Base-by-base conservation (phyloP, 805 yeast genomes). In the Kuraishia cidri region DNA sequence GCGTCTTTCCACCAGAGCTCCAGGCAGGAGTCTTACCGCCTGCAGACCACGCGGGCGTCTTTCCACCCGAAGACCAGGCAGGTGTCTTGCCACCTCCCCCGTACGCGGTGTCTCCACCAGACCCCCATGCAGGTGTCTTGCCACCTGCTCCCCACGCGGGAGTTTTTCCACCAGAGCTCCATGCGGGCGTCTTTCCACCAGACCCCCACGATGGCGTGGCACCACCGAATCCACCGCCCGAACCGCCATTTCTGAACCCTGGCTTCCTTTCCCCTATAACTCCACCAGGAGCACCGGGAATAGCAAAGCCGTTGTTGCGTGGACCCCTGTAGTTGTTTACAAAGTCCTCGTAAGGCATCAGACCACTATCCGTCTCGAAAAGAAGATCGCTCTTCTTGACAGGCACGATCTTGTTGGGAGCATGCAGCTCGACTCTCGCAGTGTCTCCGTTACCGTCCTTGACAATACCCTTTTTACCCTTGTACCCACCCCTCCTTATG, bases 341-440 rank as follows among this genome's bases (percentile, higher is more conserved):
- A 45, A 84, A 81, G 41, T 86, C 83, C 45, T 81, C 79, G 52
- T 84, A 86, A 13, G 94, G 80, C 26, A 81, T 66, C 42, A 68
- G 76, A 30, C 86, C 86, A 32, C 72, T 77, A 31, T 81, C 72
- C 35, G 66, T 47, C 37, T 70, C 72, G 47, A 86, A 90, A 42
- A 85, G 71, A 47, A 92, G 66, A 49, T 79, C 84, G 22, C 72
- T 68, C 50, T 88, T 88, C 46, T 77, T 79, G 22, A 92, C 83
- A 37, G 90, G 84, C 39, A 88, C 76, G 38, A 82, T 83, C 54
- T 90, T 92, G 50, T 79, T 79, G 44, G 88, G 88, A 18, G 96
- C 84, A 56, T 92, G 97, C 42, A 92, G 69, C 60, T 92, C 98
- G 28, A 92, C 84, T 38, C 97, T 73, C 2, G 97, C 97, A 44